phyloP scores from a whole-genome alignment of 345 rosid species.

The Camelina laxa region DNA sequence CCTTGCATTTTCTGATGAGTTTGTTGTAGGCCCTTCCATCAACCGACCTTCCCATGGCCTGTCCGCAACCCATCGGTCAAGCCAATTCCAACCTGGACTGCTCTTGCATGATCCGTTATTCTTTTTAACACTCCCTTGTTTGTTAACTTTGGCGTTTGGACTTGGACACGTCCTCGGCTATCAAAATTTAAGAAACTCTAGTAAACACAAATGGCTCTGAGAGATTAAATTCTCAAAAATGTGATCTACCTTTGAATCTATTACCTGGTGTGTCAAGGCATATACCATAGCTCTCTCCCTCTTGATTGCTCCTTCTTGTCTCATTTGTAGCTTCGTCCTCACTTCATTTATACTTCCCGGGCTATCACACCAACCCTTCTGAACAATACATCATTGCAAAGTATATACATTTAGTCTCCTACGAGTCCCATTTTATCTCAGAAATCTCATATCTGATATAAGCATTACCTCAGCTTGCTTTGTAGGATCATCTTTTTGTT shows the following conservation, averaged over 20 bases:
- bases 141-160: constrained; percentile 52
- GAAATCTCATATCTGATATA: not conserved
- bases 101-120: constrained; percentile 49
- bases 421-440: not conserved
- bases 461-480: constrained; percentile 76
- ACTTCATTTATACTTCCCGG: constrained; percentile 76
- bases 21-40: constrained; percentile 50
- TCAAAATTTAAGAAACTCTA: constrained; percentile 32
- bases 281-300: constrained; percentile 94
- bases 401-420: not conserved
- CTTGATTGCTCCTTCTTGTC: constrained; percentile 81
- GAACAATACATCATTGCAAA: constrained; percentile 34
- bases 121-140: constrained; percentile 52
- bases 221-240: not conserved
- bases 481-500: constrained; percentile 51
- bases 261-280: constrained; percentile 70
- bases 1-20: constrained; percentile 41
- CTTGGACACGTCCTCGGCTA: constrained; percentile 65
- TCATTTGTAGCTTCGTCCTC: constrained; percentile 66
- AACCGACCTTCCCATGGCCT: constrained; percentile 76
- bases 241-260: not conserved
- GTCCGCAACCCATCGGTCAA: constrained; percentile 80
- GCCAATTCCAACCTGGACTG: constrained; percentile 70
- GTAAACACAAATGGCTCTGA: constrained; percentile 19
- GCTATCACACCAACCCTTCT: constrained; percentile 85